Percentiles rank a stretch among this genome's conserved stretches.
These are phyloP conservation scores for Zygoascus meyerae DNA, from an alignment of 1,139 yeast genomes.

Conservation along the genomic window DNA sequence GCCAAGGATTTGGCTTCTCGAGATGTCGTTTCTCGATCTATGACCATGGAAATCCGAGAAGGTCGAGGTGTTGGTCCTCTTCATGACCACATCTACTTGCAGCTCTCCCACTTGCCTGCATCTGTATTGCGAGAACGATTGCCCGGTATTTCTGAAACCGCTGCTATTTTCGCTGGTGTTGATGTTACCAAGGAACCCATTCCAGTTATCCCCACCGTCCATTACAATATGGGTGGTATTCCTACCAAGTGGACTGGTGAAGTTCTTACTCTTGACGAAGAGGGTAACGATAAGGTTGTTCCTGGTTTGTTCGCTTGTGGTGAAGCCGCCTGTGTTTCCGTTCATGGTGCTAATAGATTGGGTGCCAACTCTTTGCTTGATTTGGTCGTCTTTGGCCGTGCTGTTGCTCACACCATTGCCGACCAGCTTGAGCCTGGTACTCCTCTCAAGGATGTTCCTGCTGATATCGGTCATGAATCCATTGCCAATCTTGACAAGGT, in stretches of 20 bases:
- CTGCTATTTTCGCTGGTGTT: slow-evolving; percentile 97
- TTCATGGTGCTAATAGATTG: slow-evolving; percentile 98
- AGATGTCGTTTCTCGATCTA: slow-evolving; percentile 97
- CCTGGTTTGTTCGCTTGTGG: slow-evolving; percentile 97
- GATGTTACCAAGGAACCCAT: slow-evolving; percentile 99
- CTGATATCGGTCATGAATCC: slow-evolving; percentile 83
- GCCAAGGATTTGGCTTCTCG: slow-evolving; percentile 98
- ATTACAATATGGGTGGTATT: slow-evolving; percentile 99
- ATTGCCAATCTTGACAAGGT: slow-evolving; percentile 84
- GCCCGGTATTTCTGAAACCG: slow-evolving; percentile 99
- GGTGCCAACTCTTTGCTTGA: slow-evolving; percentile 99
- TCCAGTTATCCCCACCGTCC: slow-evolving; percentile 97
- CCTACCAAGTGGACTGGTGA: slow-evolving; percentile 98
- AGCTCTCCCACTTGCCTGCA: slow-evolving; percentile 91
- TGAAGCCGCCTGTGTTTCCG: slow-evolving; percentile 98
- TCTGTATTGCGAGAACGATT: slow-evolving; percentile 88
- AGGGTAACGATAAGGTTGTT: slow-evolving; percentile 86
- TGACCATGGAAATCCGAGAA: slow-evolving; percentile 96
- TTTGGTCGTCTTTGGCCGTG: slow-evolving; percentile 97
- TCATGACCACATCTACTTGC: slow-evolving; percentile 92
- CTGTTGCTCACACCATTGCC: slow-evolving; percentile 87
- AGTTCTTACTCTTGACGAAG: slow-evolving; percentile 73
- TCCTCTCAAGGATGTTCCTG: slow-evolving; percentile 74
- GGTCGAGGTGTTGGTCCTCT: slow-evolving; percentile 99
- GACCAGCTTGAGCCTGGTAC: slow-evolving; percentile 83